A percentile compares a stretch with the other conserved stretches of the same genome.
Evolutionary conservation across 306 rosid species (phyloP).

Genomic region (Glycine latifolia): DNA sequence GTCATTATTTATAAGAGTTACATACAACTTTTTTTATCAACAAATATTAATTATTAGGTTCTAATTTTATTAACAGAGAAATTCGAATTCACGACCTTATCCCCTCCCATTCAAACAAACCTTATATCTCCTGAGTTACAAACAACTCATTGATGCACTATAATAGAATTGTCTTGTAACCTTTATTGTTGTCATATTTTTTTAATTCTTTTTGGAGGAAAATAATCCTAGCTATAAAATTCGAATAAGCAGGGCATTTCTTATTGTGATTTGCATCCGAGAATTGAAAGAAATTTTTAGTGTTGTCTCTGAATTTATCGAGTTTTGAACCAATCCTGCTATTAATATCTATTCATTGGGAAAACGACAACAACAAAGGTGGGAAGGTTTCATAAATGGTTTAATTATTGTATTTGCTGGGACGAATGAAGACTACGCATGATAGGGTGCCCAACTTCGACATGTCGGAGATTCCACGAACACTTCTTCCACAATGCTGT

Average conservation of each 20-base stretch:
- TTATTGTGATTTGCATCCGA: not conserved
- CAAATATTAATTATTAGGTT: too few species aligned
- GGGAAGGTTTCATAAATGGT: slow-evolving; percentile 2
- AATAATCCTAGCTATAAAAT: not conserved
- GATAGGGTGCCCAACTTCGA: slow-evolving; percentile 3
- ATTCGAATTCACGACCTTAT: too few species aligned
- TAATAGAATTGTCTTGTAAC: not conserved
- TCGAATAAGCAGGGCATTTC: not conserved
- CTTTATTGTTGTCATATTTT: not conserved
- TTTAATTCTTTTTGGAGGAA: not conserved
- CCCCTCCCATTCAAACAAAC: too few species aligned
- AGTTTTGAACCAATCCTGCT: not conserved
- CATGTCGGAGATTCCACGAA: not conserved
- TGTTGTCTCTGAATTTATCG: not conserved
- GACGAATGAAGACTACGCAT: not conserved
- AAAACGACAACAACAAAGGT: not conserved
- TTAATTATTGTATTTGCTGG: not conserved
- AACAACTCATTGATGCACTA: too few species aligned
- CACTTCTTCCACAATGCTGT: slow-evolving; percentile 2
- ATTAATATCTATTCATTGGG: not conserved
- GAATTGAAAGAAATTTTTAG: too few species aligned
- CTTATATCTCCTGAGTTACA: too few species aligned
- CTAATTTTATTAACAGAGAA: too few species aligned
- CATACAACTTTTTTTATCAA: too few species aligned
- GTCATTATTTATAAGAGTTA: too few species aligned